Evolutionary conservation across 805 yeast genomes (phyloP).

Genomic region (Pichia gijzeniarum): DNA sequence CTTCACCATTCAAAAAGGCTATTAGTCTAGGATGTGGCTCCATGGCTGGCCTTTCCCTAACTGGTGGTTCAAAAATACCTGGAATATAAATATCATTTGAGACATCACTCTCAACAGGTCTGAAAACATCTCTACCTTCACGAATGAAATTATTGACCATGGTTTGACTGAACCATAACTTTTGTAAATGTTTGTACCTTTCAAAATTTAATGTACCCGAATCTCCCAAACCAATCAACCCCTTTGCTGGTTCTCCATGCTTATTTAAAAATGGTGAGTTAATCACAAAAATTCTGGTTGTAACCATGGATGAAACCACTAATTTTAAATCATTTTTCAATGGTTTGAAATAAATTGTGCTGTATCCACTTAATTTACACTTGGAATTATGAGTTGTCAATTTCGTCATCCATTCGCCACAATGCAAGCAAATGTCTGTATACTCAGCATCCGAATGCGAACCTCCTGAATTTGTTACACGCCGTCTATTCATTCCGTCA

Average conservation of each 20-base stretch:
- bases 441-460: constrained; percentile 7
- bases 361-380: constrained; percentile 21
- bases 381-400: constrained; percentile 13
- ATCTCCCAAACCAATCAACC: constrained; percentile 48
- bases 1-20: too few species aligned
- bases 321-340: constrained; percentile 18
- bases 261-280: constrained; percentile 63
- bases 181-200: constrained; percentile 52
- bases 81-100: constrained; percentile 9
- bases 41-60: neutral
- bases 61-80: constrained; percentile 8
- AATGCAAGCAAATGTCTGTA: constrained; percentile 20
- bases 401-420: constrained; percentile 20
- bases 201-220: constrained; percentile 45
- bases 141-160: constrained; percentile 15
- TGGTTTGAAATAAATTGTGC: constrained; percentile 24
- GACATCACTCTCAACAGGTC: constrained; percentile 8
- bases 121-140: constrained; percentile 6
- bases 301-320: constrained; percentile 9
- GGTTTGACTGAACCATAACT: constrained; percentile 52
- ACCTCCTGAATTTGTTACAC: neutral
- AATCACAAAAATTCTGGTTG: constrained; percentile 27
- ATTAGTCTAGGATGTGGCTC: constrained; percentile 14
- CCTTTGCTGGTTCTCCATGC: constrained; percentile 68
- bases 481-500: neutral